Conservation (phyloP, 2,329 filamentous ascomycete species). For the Cytospora schulzeri region DNA sequence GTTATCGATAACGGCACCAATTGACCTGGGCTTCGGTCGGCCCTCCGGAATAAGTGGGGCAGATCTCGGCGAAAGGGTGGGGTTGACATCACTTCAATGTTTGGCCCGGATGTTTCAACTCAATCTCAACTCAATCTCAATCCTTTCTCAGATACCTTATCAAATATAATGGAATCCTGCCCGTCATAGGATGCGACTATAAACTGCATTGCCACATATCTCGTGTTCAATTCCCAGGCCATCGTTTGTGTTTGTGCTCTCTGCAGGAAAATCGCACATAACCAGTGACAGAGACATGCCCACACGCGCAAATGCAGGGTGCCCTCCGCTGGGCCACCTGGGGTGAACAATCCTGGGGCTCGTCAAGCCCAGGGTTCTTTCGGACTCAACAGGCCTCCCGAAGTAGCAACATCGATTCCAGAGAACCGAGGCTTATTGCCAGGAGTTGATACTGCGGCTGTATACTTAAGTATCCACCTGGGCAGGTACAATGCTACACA, state of each 20-base stretch:
- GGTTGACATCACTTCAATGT: constrained; percentile 17
- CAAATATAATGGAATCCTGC: neutral
- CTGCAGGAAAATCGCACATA: neutral
- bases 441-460: no score
- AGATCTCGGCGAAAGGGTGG: neutral
- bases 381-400: neutral
- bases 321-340: no score
- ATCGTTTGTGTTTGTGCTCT: neutral
- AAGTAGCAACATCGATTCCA: neutral
- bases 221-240: neutral
- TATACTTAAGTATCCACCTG: no score
- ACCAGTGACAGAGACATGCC: neutral
- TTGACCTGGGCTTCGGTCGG: neutral
- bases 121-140: constrained; percentile 18
- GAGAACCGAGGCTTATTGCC: neutral
- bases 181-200: no score
- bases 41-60: neutral
- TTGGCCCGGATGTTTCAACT: constrained; percentile 7
- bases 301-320: no score
- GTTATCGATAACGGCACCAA: constrained; percentile 17
- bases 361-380: neutral
- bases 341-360: neutral
- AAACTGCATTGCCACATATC: no score
- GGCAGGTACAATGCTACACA: no score
- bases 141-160: constrained; percentile 2